These are phyloP conservation scores for Cyclocybe cylindracea DNA, from an alignment of 768 basidiomycete genomes.

Conservation along the genomic window DNA sequence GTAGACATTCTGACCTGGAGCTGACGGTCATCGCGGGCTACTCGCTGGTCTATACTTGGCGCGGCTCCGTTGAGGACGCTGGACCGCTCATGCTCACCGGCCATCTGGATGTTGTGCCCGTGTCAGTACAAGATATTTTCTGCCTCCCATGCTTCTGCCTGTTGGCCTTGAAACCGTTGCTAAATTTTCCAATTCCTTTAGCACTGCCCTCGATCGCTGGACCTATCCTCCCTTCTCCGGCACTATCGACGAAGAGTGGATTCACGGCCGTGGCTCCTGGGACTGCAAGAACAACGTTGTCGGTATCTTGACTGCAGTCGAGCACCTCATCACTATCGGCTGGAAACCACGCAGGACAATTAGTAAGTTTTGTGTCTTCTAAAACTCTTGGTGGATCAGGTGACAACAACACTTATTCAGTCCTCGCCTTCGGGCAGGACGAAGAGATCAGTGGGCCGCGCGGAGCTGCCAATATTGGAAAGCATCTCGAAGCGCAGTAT, in stretches of 20 bases:
- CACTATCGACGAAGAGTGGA: constrained; percentile 25
- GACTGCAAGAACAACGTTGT: constrained; percentile 35
- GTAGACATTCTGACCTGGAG: constrained; percentile 19
- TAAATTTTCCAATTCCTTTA: constrained; percentile 5
- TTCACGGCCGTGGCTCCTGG: constrained; percentile 29
- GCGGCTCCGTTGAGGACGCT: constrained; percentile 13
- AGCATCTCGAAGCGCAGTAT: constrained; percentile 20
- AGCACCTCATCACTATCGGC: constrained; percentile 21
- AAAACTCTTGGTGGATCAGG: not conserved
- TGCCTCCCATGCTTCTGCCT: not conserved
- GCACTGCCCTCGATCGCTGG: constrained; percentile 28
- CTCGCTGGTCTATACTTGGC: constrained; percentile 25
- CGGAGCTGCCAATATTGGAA: constrained; percentile 27
- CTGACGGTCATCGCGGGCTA: constrained; percentile 24
- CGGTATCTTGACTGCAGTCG: constrained; percentile 29
- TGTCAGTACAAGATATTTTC: constrained; percentile 7
- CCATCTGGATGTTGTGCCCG: constrained; percentile 31
- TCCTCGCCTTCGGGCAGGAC: constrained; percentile 33
- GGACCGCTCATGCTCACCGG: constrained; percentile 31
- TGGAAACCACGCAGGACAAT: constrained; percentile 28
- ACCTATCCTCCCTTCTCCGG: constrained; percentile 30
- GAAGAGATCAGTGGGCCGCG: constrained; percentile 32
- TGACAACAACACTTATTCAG: constrained; percentile 4
- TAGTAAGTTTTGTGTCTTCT: constrained; percentile 10
- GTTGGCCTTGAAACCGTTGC: not conserved